Base-by-base conservation (phyloP, 2,329 filamentous ascomycete species). In the Colletotrichum navitas region DNA sequence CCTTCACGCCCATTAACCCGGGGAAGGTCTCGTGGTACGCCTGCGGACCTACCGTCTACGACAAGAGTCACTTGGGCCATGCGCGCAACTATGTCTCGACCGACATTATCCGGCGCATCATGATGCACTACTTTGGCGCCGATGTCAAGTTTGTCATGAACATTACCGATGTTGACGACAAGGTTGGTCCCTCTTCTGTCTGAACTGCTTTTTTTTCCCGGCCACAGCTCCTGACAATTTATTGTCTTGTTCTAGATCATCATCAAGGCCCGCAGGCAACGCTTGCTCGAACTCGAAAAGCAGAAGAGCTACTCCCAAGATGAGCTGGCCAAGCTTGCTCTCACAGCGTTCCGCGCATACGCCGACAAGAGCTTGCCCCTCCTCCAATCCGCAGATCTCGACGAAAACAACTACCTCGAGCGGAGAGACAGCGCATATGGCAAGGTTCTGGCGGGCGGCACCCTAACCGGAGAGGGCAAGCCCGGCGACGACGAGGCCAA, bases 141-240 rank as follows among this genome's bases (percentile, higher is more conserved):
- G 85, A 94, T 52, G 89, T 97, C 75, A 90, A 91, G 72, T 97
- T 97, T 83, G 93, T 97, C 75, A 96, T 97, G 92, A 97, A 97
- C 83, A 94, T 96, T 74, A 97, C 94, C 36, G 94, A 95, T 77
- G 88, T 95, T 49, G 92, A 94, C 76, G 91, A 93, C 81, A 92
- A 92, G 86, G 89, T 90, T 77, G 74, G 78, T 39, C 2, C 7
- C n/a, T 26, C 8, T 0, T 1, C 24, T 10, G 7, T 5, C 1
- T 14, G 10, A 14, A 11, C 1, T 24, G 10, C 3, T 10, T 1
- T 18, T 6, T 1, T 21, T 12, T 14, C 1, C 8, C 14, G 6
- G 14, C 5, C 5, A 18, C 21, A 24, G 52, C 1, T 3, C 2
- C 66, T 54, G 10, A 59, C 36, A 14, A 12, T 32, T 36, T 8